Percentiles rank a stretch among this genome's conserved stretches.
These are phyloP conservation scores for Boletus rubropictus DNA, from an alignment of 768 basidiomycete genomes.

Conservation along the genomic window DNA sequence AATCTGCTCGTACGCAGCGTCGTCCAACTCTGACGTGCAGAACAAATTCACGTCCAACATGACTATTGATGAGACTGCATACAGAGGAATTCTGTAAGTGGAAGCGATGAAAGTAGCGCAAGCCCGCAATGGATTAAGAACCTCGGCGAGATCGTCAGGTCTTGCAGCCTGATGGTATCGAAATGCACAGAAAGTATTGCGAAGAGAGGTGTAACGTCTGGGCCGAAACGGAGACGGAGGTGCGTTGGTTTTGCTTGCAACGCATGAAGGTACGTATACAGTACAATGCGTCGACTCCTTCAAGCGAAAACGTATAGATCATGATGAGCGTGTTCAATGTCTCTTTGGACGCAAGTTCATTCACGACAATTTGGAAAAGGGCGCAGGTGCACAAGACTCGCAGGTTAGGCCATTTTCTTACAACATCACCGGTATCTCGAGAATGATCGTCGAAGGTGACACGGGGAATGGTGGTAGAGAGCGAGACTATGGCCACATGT, in stretches of 20 bases:
- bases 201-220: constrained; percentile 5
- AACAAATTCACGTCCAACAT: constrained; percentile 12
- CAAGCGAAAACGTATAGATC: constrained; percentile 8
- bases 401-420: constrained; percentile 7
- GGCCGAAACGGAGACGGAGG: constrained; percentile 1
- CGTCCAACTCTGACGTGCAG: constrained; percentile 5
- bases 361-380: constrained; percentile 9
- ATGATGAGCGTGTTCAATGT: constrained; percentile 5
- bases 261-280: constrained; percentile 11
- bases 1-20: constrained; percentile 5
- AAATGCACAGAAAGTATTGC: constrained; percentile 4
- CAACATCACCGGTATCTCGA: constrained; percentile 8
- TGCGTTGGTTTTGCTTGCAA: constrained; percentile 1
- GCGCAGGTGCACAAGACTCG: constrained; percentile 5
- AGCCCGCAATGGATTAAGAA: not conserved
- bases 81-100: constrained; percentile 1
- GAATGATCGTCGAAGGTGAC: constrained; percentile 7
- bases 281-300: constrained; percentile 1
- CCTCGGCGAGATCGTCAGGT: constrained; percentile 7
- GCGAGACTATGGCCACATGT: not conserved
- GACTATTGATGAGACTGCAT: constrained; percentile 4
- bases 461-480: constrained; percentile 6
- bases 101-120: not conserved
- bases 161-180: not conserved
- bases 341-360: constrained; percentile 2